These are phyloP conservation scores for Ilex asprella DNA, from an alignment of 257 asterid species.

Conservation along the genomic window DNA sequence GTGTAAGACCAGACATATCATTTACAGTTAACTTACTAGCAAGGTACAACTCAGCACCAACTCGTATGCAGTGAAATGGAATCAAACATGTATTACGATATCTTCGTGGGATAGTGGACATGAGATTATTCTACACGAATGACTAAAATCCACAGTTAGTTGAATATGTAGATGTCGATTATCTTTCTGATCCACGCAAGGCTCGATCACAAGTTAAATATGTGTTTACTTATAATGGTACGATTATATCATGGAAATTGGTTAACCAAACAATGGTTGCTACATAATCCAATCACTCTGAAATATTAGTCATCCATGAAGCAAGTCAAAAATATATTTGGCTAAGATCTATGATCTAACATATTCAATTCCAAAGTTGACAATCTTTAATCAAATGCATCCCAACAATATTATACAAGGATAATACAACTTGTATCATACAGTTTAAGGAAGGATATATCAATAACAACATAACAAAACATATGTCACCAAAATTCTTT, in stretches of 20 bases:
- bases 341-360: not conserved
- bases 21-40: not conserved
- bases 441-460: not conserved
- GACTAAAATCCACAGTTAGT: not conserved
- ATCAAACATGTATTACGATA: not conserved
- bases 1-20: not conserved
- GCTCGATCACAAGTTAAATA: not conserved
- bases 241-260: not conserved
- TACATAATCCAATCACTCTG: not conserved
- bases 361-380: not conserved
- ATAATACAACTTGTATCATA: not conserved
- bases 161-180: not conserved
- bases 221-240: not conserved
- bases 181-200: not conserved
- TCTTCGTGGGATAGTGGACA: not conserved
- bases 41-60: not conserved
- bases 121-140: not conserved
- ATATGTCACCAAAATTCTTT: not conserved
- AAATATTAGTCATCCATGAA: not conserved
- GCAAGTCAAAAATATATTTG: not conserved
- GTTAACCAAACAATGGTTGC: not conserved
- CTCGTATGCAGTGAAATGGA: not conserved
- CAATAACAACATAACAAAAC: not conserved
- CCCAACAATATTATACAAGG: not conserved
- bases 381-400: not conserved